Evolutionary conservation across 2,329 filamentous ascomycete species (phyloP).

Genomic region (Nemania sp.): DNA sequence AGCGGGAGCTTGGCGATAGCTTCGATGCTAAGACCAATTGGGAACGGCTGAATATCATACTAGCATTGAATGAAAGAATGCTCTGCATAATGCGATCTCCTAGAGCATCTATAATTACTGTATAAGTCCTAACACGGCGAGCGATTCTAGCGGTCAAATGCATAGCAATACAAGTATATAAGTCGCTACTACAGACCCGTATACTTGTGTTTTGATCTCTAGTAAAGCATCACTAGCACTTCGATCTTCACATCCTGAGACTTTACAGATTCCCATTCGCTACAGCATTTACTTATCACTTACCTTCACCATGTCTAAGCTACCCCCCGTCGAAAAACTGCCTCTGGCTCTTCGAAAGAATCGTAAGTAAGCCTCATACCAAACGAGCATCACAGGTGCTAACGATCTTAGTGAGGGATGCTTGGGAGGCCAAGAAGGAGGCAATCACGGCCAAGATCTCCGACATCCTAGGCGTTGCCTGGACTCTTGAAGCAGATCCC

Average conservation of each 20-base stretch:
- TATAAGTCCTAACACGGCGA: too few relatives aligned
- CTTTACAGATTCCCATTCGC: background rate
- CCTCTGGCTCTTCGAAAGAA: constrained; percentile 57
- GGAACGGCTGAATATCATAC: constrained; percentile 7
- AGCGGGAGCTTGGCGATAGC: constrained; percentile 9
- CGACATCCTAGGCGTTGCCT: constrained; percentile 49
- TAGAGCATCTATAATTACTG: too few relatives aligned
- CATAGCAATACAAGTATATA: constrained; percentile 12
- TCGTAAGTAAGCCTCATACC: constrained; percentile 40
- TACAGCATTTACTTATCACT: background rate
- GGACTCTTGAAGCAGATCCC: constrained; percentile 55
- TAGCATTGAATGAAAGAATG: background rate
- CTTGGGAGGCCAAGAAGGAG: constrained; percentile 52
- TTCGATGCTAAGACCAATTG: constrained; percentile 7
- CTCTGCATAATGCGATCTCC: too few relatives aligned
- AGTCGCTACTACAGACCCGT: background rate
- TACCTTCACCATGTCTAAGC: constrained; percentile 40
- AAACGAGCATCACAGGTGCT: constrained; percentile 8
- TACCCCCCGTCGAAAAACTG: constrained; percentile 54
- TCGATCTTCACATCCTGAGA: background rate
- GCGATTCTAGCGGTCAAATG: background rate
- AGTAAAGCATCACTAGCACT: background rate
- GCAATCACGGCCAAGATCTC: constrained; percentile 50
- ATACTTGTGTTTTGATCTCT: background rate
- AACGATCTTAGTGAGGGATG: constrained; percentile 51